These are phyloP conservation scores for Breviolum minutum DNA, from an alignment of 73 alveolate species.

Conservation along the genomic window DNA sequence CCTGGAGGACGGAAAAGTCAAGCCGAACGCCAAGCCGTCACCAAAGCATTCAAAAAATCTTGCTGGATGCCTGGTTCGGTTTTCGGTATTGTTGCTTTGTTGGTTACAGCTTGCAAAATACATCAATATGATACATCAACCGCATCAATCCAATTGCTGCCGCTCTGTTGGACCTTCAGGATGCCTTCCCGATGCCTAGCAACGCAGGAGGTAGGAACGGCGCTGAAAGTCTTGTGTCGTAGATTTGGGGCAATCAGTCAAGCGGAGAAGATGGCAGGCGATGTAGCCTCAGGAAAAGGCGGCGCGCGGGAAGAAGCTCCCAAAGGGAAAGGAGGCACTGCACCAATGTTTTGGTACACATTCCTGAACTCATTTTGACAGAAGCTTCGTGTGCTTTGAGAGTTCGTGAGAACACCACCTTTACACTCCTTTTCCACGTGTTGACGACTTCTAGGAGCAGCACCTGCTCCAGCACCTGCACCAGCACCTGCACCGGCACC, in stretches of 20 bases:
- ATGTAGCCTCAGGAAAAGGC: neutral
- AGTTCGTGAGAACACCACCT: neutral
- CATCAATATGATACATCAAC: too few relatives aligned
- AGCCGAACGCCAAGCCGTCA: neutral
- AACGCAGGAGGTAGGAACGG: neutral
- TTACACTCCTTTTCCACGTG: neutral
- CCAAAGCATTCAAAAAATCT: neutral
- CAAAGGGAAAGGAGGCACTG: neutral
- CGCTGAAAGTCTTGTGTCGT: neutral
- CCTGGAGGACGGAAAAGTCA: neutral
- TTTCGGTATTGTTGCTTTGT: neutral
- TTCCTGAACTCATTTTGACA: neutral
- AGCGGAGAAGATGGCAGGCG: neutral
- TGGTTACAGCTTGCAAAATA: too few relatives aligned
- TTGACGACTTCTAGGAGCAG: neutral
- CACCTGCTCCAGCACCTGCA: neutral
- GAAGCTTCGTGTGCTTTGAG: neutral
- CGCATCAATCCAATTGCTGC: too few relatives aligned
- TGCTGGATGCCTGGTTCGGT: too few relatives aligned
- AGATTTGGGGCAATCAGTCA: neutral
- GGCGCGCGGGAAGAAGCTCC: neutral
- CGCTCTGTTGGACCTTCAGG: neutral
- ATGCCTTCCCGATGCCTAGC: slow-evolving; percentile 44
- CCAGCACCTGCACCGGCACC: neutral
- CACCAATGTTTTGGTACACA: too few relatives aligned